Evolutionary conservation across 2,329 filamentous ascomycete species (phyloP).

Genomic region (Karstenula rhodostoma): DNA sequence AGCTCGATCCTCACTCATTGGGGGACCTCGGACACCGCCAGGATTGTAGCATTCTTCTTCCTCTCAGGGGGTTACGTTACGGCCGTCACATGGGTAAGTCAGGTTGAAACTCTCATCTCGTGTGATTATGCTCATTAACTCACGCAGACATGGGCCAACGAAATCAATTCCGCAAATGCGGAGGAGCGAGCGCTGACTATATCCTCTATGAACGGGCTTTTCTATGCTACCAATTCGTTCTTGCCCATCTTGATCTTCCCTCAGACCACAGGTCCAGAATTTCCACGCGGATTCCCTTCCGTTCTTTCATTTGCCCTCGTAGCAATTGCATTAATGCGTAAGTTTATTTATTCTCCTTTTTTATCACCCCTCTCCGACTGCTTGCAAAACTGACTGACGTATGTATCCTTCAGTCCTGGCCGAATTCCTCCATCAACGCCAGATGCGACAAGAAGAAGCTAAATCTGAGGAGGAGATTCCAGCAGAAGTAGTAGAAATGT

Average conservation of each 20-base stretch:
- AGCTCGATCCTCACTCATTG: not conserved
- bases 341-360: not conserved
- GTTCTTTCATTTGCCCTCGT: not conserved
- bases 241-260: not conserved
- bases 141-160: not conserved
- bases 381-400: not conserved
- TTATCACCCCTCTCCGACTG: not conserved
- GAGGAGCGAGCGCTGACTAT: not conserved
- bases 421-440: not conserved
- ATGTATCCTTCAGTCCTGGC: not conserved
- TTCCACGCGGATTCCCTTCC: not conserved
- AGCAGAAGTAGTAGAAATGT: not conserved
- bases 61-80: not conserved
- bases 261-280: not conserved
- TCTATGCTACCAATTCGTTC: not conserved
- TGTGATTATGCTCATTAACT: not conserved
- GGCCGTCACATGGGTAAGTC: not conserved
- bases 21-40: not conserved
- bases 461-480: not conserved
- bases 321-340: not conserved
- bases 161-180: not conserved
- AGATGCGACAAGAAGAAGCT: slow-evolving; percentile 1
- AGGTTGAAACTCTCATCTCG: not conserved
- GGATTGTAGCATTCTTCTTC: not conserved
- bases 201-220: not conserved